Percentiles rank a stretch among this genome's conserved stretches.
phyloP scores from a whole-genome alignment of 352 stramenopile species.

The Phytophthora ohioensis region DNA sequence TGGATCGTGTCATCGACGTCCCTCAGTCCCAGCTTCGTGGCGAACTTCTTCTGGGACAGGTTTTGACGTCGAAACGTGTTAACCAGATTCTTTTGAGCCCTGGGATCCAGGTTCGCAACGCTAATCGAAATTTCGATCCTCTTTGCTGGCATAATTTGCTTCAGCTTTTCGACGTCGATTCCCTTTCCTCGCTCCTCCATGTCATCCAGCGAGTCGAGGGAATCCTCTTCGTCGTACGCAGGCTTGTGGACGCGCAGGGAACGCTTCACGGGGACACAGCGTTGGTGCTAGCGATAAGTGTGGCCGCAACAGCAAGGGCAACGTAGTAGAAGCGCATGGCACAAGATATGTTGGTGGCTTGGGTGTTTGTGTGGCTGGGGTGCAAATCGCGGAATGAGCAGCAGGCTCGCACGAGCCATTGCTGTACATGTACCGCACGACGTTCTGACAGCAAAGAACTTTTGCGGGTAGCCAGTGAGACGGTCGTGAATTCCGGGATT shows the following conservation, averaged over 20 bases:
- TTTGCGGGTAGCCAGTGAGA: too few species aligned
- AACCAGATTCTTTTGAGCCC: neutral
- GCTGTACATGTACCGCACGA: too few species aligned
- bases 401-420: too few species aligned
- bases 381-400: neutral
- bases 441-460: too few species aligned
- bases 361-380: neutral
- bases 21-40: constrained; percentile 16
- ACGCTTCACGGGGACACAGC: constrained; percentile 14
- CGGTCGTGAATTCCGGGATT: too few species aligned
- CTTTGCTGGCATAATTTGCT: neutral
- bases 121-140: neutral
- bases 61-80: neutral
- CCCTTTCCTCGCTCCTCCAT: neutral
- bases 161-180: neutral
- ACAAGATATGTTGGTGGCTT: neutral
- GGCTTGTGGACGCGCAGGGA: constrained; percentile 10
- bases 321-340: constrained; percentile 4
- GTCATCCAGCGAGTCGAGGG: constrained; percentile 7
- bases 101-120: neutral
- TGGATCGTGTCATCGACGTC: neutral
- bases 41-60: constrained; percentile 6
- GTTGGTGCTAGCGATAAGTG: constrained; percentile 10
- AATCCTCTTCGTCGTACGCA: constrained; percentile 7
- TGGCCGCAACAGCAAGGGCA: neutral